phyloP scores from a whole-genome alignment of 805 yeast genomes.

The Metschnikowia similis region DNA sequence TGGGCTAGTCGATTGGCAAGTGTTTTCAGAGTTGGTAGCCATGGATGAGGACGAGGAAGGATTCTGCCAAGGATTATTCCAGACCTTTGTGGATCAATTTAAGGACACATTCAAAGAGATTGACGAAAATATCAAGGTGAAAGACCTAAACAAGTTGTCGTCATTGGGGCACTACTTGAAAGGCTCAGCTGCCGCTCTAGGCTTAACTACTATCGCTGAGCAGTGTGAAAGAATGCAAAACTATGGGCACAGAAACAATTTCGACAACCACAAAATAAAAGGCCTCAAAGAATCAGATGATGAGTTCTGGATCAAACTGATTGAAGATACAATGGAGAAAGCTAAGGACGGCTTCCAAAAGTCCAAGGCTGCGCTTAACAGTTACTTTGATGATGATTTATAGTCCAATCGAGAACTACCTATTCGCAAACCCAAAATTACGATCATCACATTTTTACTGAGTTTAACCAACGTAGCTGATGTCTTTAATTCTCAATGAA shows the following conservation, averaged over 20 bases:
- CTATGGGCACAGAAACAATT: constrained; percentile 57
- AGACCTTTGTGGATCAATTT: constrained; percentile 88
- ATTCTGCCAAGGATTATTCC: constrained; percentile 71
- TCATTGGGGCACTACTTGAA: constrained; percentile 87
- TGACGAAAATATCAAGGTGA: constrained; percentile 47
- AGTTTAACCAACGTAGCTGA: background rate
- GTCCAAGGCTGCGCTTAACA: constrained; percentile 48
- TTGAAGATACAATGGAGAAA: constrained; percentile 49
- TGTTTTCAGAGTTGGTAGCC: constrained; percentile 78
- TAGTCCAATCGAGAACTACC: background rate
- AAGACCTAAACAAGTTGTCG: constrained; percentile 56
- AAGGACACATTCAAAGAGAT: constrained; percentile 71
- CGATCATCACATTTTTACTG: background rate
- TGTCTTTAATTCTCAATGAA: background rate
- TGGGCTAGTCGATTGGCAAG: constrained; percentile 83
- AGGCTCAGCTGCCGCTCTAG: constrained; percentile 94
- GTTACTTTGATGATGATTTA: constrained; percentile 42
- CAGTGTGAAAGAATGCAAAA: constrained; percentile 94
- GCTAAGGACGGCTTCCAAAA: constrained; percentile 49
- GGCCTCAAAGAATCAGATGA: constrained; percentile 22
- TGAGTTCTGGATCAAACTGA: constrained; percentile 39
- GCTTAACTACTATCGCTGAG: constrained; percentile 73
- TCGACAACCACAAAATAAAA: constrained; percentile 29
- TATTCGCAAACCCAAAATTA: background rate
- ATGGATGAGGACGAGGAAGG: constrained; percentile 98